Base-by-base conservation (phyloP, 164 flowering plant genomes). In the Cinnamomum micranthum region DNA sequence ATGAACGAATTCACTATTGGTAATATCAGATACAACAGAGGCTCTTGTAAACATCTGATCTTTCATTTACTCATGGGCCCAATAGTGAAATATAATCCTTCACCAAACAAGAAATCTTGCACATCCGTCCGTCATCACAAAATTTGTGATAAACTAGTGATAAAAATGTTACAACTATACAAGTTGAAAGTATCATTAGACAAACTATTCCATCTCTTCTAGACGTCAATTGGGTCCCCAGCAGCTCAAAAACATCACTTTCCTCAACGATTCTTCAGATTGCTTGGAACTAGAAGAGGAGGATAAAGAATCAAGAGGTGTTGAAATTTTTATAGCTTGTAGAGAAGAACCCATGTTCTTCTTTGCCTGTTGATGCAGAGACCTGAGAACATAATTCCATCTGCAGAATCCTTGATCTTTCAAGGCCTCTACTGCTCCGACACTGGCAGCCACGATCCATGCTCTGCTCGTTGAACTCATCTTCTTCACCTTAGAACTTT, bases 351-450 rank as follows among this genome's bases (percentile, higher is more conserved):
- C 52, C 31, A 63, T 22, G 72, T 58, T 70, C 41, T 28, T 80
- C 74, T 59, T 68, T 6, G 50, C 74, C 11, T 73, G 78, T 33
- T 75, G 81, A 31, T 72, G 76, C 2, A 75, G 35, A 2, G 65
- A 77, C 23, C 79, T 24, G 22, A 82, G 27, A 74, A 72, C 25
- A 13, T 70, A 25, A 59, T 76, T 81, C 83, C 81, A 76, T 58
- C 77, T 70, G 52, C 75, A 66, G 14, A 71, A 6, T 3, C 82
- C 80, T 51, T 80, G 82, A 66, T 77, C 82, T 63, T 74, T 80
- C 66, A 80, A 47, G 2, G 51, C 78, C 41, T 77, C 78, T 20
- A 80, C 82, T 1, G 28, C 77, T 68, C 74, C 83, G 4, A 78
- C 66, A 25, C 77, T 80, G 1, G 67, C 73, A 2, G 82, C 82